These are phyloP conservation scores for Fusarium dlaminii DNA, from an alignment of 2,329 filamentous ascomycete species.

Conservation along the genomic window DNA sequence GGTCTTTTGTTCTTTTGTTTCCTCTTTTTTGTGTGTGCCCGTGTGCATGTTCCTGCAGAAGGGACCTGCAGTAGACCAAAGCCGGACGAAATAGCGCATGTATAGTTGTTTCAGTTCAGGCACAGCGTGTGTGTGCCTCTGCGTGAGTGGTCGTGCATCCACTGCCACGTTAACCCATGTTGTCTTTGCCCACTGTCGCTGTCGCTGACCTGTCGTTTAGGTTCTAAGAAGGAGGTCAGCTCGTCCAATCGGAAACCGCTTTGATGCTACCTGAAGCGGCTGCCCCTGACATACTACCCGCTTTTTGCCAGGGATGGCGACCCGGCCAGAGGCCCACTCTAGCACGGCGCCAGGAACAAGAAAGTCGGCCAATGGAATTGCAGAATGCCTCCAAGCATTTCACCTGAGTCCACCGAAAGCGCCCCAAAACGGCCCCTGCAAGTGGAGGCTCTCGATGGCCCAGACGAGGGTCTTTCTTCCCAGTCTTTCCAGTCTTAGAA, in stretches of 20 bases:
- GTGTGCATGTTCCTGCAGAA: conserved; percentile 30
- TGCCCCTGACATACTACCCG: conserved; percentile 23
- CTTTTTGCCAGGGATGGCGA: conserved; percentile 3
- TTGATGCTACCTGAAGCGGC: conserved; percentile 6
- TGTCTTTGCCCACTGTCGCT: neutral
- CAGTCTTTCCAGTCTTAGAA: conserved; percentile 4
- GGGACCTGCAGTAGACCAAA: conserved; percentile 29
- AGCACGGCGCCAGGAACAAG: conserved; percentile 18
- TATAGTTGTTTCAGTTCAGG: conserved; percentile 30
- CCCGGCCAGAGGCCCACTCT: conserved; percentile 4
- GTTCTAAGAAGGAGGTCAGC: neutral
- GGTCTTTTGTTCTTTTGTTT: conserved; percentile 17
- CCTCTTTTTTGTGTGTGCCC: conserved; percentile 14
- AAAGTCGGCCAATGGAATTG: conserved; percentile 7
- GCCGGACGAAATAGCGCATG: conserved; percentile 21
- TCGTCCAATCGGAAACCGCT: conserved; percentile 25
- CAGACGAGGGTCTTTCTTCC: neutral
- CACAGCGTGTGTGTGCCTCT: neutral
- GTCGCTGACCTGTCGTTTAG: conserved; percentile 11
- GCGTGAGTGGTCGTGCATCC: conserved; percentile 5
- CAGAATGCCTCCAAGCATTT: conserved; percentile 12
- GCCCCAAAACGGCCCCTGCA: conserved; percentile 33
- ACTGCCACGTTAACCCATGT: conserved; percentile 36
- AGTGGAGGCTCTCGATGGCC: conserved; percentile 22
- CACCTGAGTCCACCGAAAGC: conserved; percentile 20